Base-by-base conservation (phyloP, 2,329 filamentous ascomycete genomes). In the Ilyonectria destructans region DNA sequence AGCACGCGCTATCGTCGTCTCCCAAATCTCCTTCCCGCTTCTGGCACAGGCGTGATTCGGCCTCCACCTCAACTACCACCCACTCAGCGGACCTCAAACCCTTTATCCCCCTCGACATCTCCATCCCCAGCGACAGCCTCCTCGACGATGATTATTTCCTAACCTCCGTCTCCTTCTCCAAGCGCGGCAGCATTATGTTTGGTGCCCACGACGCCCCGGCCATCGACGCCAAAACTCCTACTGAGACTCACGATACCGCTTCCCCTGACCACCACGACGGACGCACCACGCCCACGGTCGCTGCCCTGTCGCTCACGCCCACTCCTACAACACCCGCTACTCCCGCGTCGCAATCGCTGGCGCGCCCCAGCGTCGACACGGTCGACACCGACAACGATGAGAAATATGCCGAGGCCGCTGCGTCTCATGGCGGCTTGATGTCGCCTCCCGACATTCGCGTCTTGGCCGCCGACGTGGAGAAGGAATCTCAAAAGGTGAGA, bases 401-500 rank as follows among this genome's bases (percentile, higher is more conserved):
- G 29, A 62, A 65, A 48, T 62, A 65, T 59, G 65, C 59, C 51
- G 64, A 57, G 62, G 62, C 68, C 58, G 54, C 29, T 51, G 68
- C 61, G 66, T 64, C 65, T 49, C 71, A 63, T 61, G 69, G 58
- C 63, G 69, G 51, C 62, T 61, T 67, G 66, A 68, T 68, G 64
- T 73, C 79, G 35, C 72, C 81, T 62, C 86, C 87, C 70, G 85
- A 84, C 78, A 86, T 88, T 74, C 84, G 84, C 72, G 79, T 89
- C 76, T 82, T 89, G 78, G 83, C 86, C 74, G 82, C 83, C 78
- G 87, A 89, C 74, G 80, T 86, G 76, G 87, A 90, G 83, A 87
- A 86, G 82, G 88, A 90, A 83, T 90, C 88, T 83, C 87, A 88
- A 87, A 89, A 90, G 85, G 88, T 90, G 86, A 89, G 88, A 85